Evolutionary conservation across 2,329 filamentous ascomycete species (phyloP), one percentile per base, ranked within the genome.

Genomic region (Fusarium cyanostomum): DNA sequence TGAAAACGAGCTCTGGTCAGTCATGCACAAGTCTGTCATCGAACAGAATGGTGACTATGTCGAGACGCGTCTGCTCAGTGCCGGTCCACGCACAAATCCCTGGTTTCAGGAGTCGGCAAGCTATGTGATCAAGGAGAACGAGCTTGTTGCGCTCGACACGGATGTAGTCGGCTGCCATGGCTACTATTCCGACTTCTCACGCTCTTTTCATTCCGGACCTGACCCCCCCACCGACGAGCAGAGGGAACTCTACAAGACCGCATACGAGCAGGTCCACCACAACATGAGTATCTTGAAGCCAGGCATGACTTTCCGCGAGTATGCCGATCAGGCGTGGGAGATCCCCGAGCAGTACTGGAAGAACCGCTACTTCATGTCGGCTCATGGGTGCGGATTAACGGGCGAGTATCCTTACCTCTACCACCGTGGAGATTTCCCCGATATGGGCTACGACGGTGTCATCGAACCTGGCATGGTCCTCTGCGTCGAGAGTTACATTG

Each of bases 91-190:
- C 16, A 45, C 38, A n/a, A 59, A 44, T 9, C 33, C 51, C 10
- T 56, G 21, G 27, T 59, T 59, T 18, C 52, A 56, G 10, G 56
- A 44, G 16, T 35, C 51, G 30, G 43, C 43, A 3, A 55, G 51
- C 39, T 55, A 56, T 30, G 13, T 11, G 24, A 50, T 56, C 18
- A 26, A 33, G 24, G 35, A 33, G 18, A 59, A 59, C 21, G 43
- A 59, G 4, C 51, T 59, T 13, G 27, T 45, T 10, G 43, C 27
- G 13, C 44, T 56, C 8, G 56, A 50, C 28, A 58, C 51, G 8
- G 56, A 50, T 18, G 27, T 59, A 15, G 37, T 56, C 11, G 51
- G 43, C 8, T 59, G 56, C 12, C 56, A 59, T 16, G 51, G 51
- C 21, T 50, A 56, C 10, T 59, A 43, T 12, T 50, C 51, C 11